Conservation (phyloP, 306 rosid species). For the Prunus mongolica region DNA sequence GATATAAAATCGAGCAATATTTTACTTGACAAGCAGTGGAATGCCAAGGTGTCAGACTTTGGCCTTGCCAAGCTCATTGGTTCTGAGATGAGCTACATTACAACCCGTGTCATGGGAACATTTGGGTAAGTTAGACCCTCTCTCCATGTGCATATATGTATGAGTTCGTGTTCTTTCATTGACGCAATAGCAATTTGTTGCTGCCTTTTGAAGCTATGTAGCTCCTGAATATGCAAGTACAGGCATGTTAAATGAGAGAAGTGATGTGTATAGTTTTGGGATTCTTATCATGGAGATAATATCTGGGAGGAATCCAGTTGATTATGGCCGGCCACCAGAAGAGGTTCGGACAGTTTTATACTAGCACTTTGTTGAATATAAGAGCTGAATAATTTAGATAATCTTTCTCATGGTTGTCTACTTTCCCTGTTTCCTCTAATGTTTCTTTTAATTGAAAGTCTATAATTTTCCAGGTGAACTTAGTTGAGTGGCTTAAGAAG, state of each 20-base stretch:
- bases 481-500: slow-evolving; percentile 89
- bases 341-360: slow-evolving; percentile 51
- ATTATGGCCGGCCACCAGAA: slow-evolving; percentile 64
- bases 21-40: slow-evolving; percentile 83
- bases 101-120: slow-evolving; percentile 96
- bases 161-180: not conserved
- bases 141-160: not conserved
- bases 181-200: not conserved
- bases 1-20: slow-evolving; percentile 89
- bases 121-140: slow-evolving; percentile 57
- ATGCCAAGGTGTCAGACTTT: slow-evolving; percentile 87
- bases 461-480: slow-evolving; percentile 62
- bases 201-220: slow-evolving; percentile 59
- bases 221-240: slow-evolving; percentile 97
- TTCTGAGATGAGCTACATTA: slow-evolving; percentile 68
- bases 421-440: slow-evolving; percentile 11
- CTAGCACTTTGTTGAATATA: slow-evolving; percentile 3
- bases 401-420: not conserved
- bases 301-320: slow-evolving; percentile 91
- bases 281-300: slow-evolving; percentile 87
- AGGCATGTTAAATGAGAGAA: slow-evolving; percentile 85
- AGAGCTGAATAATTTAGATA: not conserved
- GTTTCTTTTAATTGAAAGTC: slow-evolving; percentile 7
- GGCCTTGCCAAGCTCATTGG: slow-evolving; percentile 91
- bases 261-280: slow-evolving; percentile 86